Base-by-base conservation (phyloP, 129 eudicot genomes). In the Calendula officinalis region DNA sequence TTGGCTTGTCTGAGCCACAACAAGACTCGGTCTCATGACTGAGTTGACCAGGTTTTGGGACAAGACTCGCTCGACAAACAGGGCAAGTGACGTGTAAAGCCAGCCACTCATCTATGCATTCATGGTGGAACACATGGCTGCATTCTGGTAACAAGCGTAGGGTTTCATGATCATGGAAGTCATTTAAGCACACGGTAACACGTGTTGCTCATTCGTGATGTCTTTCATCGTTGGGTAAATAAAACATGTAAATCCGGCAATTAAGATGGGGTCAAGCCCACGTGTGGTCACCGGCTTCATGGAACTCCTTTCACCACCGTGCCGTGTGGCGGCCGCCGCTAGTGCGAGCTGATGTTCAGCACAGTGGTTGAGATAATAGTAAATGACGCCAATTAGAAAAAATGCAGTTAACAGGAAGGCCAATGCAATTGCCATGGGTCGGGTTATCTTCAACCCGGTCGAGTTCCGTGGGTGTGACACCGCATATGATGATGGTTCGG, bases 81-180 rank as follows among this genome's bases (percentile, higher is more conserved):
- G 91, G 91, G 41, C 91, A 85, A 0, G 87, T 81, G 34, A 81
- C 72, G 2, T 54, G 82, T n/a, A 67, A 64, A 3, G 40, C 68
- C 30, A 85, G 49, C 91, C 91, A 85, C 41, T 75, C 45, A 40
- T 72, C 87, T 10, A 85, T 78, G 37, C 87, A 85, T 14, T 60
- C 56, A 10, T 64, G 74, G 33, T 85, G 87, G 40, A 78, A 78
- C 48, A 78, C 87, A 37, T 85, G 91, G 72, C 63, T 58, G 17
- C 91, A 85, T 6, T 51, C 64, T 0, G 91, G 91, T 11, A 85
- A 40, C 66, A 85, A 59, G 14, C 87, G 74, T 3, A 85, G 52
- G 3, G 65, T 36, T 58, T 78, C 87, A 5, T 68, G 71, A 32
- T 78, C 84, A 10, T 37, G 35, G 46, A 81, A 85, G 68, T 81